These are phyloP conservation scores for Flaveria linearis DNA, from an alignment of 129 eudicot species.

Conservation along the genomic window DNA sequence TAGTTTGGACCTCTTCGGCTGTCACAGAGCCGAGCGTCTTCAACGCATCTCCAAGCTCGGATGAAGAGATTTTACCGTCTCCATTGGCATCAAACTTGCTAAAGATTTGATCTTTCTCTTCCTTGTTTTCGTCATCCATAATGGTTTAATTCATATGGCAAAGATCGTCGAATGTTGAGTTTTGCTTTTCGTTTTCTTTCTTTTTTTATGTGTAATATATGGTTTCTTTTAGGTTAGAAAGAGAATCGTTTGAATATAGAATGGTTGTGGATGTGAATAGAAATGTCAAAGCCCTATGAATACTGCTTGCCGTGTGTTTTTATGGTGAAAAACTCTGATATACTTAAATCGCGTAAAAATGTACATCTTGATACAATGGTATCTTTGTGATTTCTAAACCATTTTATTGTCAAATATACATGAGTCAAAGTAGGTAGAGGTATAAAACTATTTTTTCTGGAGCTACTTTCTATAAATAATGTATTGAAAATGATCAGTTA, in stretches of 20 bases:
- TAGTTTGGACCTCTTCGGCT: too few relatives aligned
- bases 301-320: conserved; percentile 24
- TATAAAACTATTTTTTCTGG: too few relatives aligned
- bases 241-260: not conserved
- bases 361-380: not conserved
- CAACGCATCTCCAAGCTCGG: too few relatives aligned
- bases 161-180: not conserved
- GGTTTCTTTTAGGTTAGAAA: not conserved
- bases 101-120: too few relatives aligned
- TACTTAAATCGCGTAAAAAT: not conserved
- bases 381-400: too few relatives aligned
- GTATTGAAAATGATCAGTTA: too few relatives aligned
- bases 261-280: not conserved
- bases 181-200: not conserved
- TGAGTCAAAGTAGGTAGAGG: not conserved
- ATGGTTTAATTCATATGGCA: not conserved
- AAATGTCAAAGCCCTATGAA: conserved; percentile 3
- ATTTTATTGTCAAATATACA: too few relatives aligned
- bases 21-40: too few relatives aligned
- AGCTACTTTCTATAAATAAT: too few relatives aligned
- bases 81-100: too few relatives aligned
- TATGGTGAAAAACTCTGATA: conserved; percentile 5
- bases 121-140: conserved; percentile 19
- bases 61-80: too few relatives aligned
- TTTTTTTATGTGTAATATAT: not conserved